Evolutionary conservation across 192 early-diverging fungal genomes (phyloP).

Genomic region (Coemansia sp.): DNA sequence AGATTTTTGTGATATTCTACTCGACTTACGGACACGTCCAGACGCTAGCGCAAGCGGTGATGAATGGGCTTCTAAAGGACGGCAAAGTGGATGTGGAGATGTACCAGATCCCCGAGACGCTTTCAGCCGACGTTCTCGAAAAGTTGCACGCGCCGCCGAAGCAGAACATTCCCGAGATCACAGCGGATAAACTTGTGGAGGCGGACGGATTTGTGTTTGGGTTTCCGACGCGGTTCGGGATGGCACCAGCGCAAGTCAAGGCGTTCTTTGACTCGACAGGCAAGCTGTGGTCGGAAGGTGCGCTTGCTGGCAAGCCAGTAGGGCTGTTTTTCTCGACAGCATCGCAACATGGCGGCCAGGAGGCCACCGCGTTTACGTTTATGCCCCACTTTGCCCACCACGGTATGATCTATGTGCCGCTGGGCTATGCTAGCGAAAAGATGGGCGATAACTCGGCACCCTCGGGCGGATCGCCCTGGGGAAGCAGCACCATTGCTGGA

Average conservation of each 20-base stretch:
- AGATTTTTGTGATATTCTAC: conserved; percentile 68
- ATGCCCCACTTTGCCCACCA: conserved; percentile 59
- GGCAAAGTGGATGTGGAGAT: conserved; percentile 54
- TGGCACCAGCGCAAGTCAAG: conserved; percentile 34
- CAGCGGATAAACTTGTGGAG: conserved; percentile 55
- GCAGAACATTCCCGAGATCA: conserved; percentile 57
- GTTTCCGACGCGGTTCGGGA: conserved; percentile 38
- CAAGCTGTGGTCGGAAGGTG: conserved; percentile 19
- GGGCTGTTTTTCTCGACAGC: conserved; percentile 53
- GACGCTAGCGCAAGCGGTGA: conserved; percentile 60
- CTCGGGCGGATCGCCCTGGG: conserved; percentile 30
- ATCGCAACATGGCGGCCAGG: conserved; percentile 61
- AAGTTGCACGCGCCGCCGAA: conserved; percentile 65
- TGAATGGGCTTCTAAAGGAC: conserved; percentile 61
- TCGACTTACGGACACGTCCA: conserved; percentile 71
- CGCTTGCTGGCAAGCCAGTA: conserved; percentile 23
- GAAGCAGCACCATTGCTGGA: conserved; percentile 25
- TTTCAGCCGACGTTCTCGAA: conserved; percentile 58
- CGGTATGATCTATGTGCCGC: conserved; percentile 61
- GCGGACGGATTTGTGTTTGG: conserved; percentile 43
- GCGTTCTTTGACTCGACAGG: conserved; percentile 35
- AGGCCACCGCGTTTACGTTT: conserved; percentile 56
- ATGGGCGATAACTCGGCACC: conserved; percentile 23
- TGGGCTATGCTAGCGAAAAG: conserved; percentile 42
- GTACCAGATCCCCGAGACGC: conserved; percentile 62